These are phyloP conservation scores for Helichrysum umbraculigerum DNA, from an alignment of 129 eudicot genomes.

Conservation along the genomic window DNA sequence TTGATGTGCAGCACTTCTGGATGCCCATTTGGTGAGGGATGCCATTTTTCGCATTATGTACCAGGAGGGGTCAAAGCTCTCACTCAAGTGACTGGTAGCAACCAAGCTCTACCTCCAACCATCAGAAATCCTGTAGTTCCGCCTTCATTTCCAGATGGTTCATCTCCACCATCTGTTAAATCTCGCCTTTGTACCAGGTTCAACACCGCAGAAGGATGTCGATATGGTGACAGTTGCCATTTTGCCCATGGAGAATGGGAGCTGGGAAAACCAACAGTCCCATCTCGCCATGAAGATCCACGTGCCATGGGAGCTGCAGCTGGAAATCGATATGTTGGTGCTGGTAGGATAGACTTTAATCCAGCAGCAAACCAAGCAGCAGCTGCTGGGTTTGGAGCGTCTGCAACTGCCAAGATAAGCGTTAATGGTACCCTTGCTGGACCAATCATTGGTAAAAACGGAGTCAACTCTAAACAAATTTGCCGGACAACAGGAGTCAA, in stretches of 20 bases:
- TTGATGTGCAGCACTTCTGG: slow-evolving; percentile 71
- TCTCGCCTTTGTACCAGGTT: slow-evolving; percentile 67
- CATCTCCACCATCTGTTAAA: slow-evolving; percentile 69
- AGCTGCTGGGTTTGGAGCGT: slow-evolving; percentile 72
- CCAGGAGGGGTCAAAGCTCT: slow-evolving; percentile 85
- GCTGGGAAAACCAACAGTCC: slow-evolving; percentile 65
- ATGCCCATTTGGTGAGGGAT: slow-evolving; percentile 85
- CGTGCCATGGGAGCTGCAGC: slow-evolving; percentile 56
- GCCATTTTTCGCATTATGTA: slow-evolving; percentile 82
- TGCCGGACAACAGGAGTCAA: slow-evolving; percentile 77
- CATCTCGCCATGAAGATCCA: slow-evolving; percentile 56
- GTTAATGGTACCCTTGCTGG: slow-evolving; percentile 81
- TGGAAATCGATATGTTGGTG: slow-evolving; percentile 43
- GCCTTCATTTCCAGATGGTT: slow-evolving; percentile 64
- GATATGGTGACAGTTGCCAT: slow-evolving; percentile 79
- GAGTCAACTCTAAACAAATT: slow-evolving; percentile 86
- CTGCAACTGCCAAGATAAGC: slow-evolving; percentile 85
- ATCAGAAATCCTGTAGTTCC: slow-evolving; percentile 42
- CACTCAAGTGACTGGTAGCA: slow-evolving; percentile 53
- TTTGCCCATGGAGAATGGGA: slow-evolving; percentile 98
- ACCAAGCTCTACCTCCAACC: slow-evolving; percentile 56
- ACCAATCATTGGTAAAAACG: slow-evolving; percentile 78
- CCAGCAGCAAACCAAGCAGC: slow-evolving; percentile 36
- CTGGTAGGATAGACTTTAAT: slow-evolving; percentile 49
- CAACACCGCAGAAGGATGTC: slow-evolving; percentile 87